Evolutionary conservation across 129 eudicot species (phyloP), one percentile per base, ranked within the genome.

Genomic region (Gnaphalium uliginosum): DNA sequence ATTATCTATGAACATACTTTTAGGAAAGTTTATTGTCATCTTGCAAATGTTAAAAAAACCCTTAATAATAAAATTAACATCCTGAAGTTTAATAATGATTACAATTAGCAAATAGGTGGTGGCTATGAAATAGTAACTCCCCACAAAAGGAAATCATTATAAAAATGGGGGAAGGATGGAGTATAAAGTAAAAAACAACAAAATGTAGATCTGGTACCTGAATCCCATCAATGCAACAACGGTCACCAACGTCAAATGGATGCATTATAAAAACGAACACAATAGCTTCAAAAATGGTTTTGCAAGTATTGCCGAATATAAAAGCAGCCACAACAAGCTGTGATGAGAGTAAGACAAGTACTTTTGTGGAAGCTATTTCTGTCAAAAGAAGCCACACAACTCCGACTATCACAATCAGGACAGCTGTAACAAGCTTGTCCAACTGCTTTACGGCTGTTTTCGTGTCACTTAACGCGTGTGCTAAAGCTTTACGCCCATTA

Each of bases 181-280:
- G 46, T 39, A 10, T 39, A 39, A 58, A 2, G 26, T 75, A 1
- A 19, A 48, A 1, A 26, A 70, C 35, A 41, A 29, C 6, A 50
- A 22, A 18, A 56, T 39, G 30, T 1, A n/a, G 23, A 13, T 51
- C 39, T 48, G 58, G 66, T 84, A 86, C 92, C 96, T 88, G 92
- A 75, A 82, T 81, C 59, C 96, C 96, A 30, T 93, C 96, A 77
- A 93, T 76, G 48, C 87, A 89, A 65, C 98, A 93, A 33, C 97
- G 96, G 66, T 93, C 98, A 39, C 98, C 96, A 48, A 93, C 98
- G 72, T 93, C 98, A 78, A 93, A 93, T 1, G 96, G 98, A 82
- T 93, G 98, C 98, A 93, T 93, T 30, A 90, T 81, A 69, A 93
- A 93, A 13, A 90, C 98, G 62, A 93, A 93, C 59, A 93, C 83